Percentiles rank a stretch among this genome's conserved stretches.
Evolutionary conservation across 2,329 filamentous ascomycete genomes (phyloP).

Genomic region (Fusarium napiforme): DNA sequence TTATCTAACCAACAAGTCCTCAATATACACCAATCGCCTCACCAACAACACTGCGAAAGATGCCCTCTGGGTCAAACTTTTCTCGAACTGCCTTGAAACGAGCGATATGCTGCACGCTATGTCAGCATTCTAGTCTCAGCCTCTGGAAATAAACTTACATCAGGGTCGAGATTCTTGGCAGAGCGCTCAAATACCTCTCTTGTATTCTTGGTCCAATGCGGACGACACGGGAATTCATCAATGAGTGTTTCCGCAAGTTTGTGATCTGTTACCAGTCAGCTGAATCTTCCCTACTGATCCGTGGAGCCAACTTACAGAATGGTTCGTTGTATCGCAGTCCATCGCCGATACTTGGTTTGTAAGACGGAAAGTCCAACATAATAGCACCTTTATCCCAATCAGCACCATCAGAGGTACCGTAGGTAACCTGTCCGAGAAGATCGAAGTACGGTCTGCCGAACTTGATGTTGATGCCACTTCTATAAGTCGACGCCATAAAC

Average conservation of each 20-base stretch:
- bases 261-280: not conserved
- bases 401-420: not conserved
- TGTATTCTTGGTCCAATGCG: constrained; percentile 9
- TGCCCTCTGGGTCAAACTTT: not conserved
- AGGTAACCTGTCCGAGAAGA: not conserved
- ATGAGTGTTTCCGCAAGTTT: not conserved
- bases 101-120: not conserved
- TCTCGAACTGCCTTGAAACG: not conserved
- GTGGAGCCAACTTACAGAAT: not conserved
- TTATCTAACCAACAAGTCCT: not conserved
- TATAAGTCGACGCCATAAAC: not conserved
- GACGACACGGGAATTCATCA: not conserved
- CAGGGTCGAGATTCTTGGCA: not conserved
- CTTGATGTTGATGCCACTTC: constrained; percentile 10
- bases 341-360: not conserved
- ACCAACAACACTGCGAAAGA: constrained; percentile 5
- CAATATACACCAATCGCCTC: constrained; percentile 4
- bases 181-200: constrained; percentile 4
- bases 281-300: no score
- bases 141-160: not conserved
- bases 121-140: rapidly evolving
- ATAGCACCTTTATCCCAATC: constrained; percentile 6
- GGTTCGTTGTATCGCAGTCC: not conserved
- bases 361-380: not conserved
- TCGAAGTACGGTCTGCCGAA: not conserved